Base-by-base conservation (phyloP, 2,329 filamentous ascomycete genomes). In the Colletotrichum coccodes region DNA sequence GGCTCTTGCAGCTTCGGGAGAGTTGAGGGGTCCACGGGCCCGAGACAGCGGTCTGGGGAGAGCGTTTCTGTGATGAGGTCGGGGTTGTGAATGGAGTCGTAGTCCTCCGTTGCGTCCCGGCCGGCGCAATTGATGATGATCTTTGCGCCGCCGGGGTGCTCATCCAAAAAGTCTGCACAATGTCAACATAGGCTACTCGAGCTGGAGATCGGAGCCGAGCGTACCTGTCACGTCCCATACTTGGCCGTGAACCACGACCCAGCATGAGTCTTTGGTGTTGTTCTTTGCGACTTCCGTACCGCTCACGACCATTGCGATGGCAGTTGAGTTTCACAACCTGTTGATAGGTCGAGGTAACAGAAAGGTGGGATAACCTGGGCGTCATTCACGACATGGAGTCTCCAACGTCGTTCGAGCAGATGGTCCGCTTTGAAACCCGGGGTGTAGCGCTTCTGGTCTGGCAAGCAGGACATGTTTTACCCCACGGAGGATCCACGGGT, bases 91-190 rank as follows among this genome's bases (percentile, higher is more conserved):
- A 80, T 76, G 1, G 76, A 75, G 34, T 79, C 76, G 49, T 79
- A 81, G 42, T 76, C 77, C 4, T 72, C 71, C 2, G 79, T 81
- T 4, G 77, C 78, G 64, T 81, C 79, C 44, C 72, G 73, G 6
- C 79, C 79, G 4, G 78, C 79, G 34, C 73, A 74, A 23, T 74
- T 73, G 28, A 81, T 73, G 46, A 81, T 78, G 6, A 79, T 74
- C 6, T 72, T 70, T 5, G 75, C 65, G 4, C 79, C 79, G 2
- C 79, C 79, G 0, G 79, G 79, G 18, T 80, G 79, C 30, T 70
- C 62, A 53, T 75, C 70, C 2, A 79, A 53, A 52, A 80, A 79
- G 3, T 77, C 78, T 79, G 23, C n/a, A 12, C 11, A 1, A 3
- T 34, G 38, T 70, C 21, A 70, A 26, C 2, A 8, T 9, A 7